Conservation (phyloP, 2,329 filamentous ascomycete genomes). For the Trichoderma afroharzianum region DNA sequence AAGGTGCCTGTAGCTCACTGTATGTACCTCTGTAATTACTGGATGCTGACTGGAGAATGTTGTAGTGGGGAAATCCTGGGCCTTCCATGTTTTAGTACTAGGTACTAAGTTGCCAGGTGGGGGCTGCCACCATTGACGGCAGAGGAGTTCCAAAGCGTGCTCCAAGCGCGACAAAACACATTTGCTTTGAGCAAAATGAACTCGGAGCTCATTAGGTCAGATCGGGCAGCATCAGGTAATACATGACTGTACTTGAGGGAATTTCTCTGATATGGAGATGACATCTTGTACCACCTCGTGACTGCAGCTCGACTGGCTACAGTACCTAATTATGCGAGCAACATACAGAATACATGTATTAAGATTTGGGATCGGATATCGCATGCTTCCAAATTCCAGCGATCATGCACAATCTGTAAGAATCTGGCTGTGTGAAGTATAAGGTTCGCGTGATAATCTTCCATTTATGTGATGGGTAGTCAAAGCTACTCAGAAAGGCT, state of each 20-base stretch:
- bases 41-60: background rate
- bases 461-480: background rate
- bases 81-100: no score
- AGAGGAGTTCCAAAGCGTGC: background rate
- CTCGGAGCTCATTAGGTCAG: background rate
- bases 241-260: background rate
- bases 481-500: background rate
- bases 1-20: background rate
- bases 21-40: background rate
- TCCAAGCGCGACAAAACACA: background rate
- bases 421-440: background rate
- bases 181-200: background rate
- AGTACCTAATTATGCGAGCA: background rate
- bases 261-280: background rate
- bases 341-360: background rate
- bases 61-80: slow-evolving; percentile 1
- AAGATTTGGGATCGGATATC: background rate
- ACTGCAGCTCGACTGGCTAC: background rate
- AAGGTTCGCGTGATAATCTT: background rate
- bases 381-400: background rate
- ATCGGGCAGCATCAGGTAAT: background rate
- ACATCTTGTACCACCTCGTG: background rate
- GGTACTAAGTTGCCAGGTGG: background rate
- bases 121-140: background rate
- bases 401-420: background rate